These are phyloP conservation scores for Epichloe hybrida DNA, from an alignment of 2,329 filamentous ascomycete genomes.

Conservation along the genomic window DNA sequence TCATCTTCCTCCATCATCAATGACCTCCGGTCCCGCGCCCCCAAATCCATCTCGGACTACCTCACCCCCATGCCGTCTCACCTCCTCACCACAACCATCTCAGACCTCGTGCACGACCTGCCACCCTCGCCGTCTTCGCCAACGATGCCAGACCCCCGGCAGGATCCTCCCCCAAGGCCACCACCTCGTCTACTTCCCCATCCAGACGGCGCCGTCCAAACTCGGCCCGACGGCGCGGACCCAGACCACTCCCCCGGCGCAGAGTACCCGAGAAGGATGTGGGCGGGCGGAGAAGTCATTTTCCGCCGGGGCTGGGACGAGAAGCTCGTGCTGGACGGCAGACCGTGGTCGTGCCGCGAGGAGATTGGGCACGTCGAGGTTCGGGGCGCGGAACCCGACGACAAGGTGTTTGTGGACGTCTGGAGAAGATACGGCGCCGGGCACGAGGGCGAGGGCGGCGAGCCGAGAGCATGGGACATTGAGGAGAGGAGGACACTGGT, in stretches of 20 bases:
- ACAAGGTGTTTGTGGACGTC: conserved; percentile 40
- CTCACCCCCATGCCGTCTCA: conserved; percentile 47
- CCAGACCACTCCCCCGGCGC: conserved; percentile 58
- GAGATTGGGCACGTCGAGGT: conserved; percentile 25
- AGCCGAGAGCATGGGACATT: conserved; percentile 18
- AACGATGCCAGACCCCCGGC: conserved; percentile 11
- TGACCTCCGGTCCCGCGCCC: neutral
- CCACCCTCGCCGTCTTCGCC: conserved; percentile 5
- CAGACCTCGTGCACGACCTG: conserved; percentile 28
- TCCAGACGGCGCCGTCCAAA: conserved; percentile 43
- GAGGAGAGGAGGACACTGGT: conserved; percentile 37
- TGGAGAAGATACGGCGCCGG: conserved; percentile 29
- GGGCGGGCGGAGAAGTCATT: conserved; percentile 66
- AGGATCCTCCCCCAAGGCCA: conserved; percentile 52
- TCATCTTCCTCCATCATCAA: neutral
- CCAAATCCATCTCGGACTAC: conserved; percentile 28
- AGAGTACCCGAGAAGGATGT: conserved; percentile 66
- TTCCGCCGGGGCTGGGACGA: conserved; percentile 29
- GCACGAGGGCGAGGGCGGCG: conserved; percentile 7
- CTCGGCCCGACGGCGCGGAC: conserved; percentile 78
- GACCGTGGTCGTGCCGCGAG: conserved; percentile 31
- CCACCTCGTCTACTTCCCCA: conserved; percentile 80
- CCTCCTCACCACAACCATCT: conserved; percentile 50
- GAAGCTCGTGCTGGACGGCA: conserved; percentile 25
- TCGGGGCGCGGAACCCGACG: conserved; percentile 17